phyloP scores from a whole-genome alignment of 1,284 basidiomycete species.

The Gymnopus androsaceus region DNA sequence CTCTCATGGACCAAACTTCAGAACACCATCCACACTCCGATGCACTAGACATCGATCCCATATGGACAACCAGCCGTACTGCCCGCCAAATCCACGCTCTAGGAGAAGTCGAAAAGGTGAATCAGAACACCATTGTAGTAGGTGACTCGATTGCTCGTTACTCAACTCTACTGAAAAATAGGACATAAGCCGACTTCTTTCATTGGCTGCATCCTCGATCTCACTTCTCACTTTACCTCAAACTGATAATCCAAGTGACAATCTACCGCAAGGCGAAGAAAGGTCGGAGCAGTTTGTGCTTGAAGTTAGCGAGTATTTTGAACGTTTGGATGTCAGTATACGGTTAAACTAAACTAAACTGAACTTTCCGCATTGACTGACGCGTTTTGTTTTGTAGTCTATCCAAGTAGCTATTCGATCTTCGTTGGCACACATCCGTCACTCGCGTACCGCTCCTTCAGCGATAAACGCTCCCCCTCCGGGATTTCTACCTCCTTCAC shows the following conservation, averaged over 20 bases:
- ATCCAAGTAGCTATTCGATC: conserved; percentile 76
- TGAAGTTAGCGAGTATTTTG: conserved; percentile 82
- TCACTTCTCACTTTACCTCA: conserved; percentile 77
- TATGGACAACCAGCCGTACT: conserved; percentile 79
- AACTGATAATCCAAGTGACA: conserved; percentile 65
- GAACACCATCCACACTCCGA: conserved; percentile 24
- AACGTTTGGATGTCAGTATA: conserved; percentile 69
- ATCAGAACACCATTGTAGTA: too few species aligned
- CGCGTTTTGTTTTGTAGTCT: conserved; percentile 41
- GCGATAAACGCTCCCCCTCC: conserved; percentile 75
- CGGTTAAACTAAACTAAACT: neutral
- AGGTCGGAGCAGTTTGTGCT: conserved; percentile 80
- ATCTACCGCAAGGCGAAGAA: conserved; percentile 75
- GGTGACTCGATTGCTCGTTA: neutral
- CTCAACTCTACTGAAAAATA: conserved; percentile 29
- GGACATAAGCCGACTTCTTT: conserved; percentile 75
- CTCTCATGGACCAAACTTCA: conserved; percentile 15
- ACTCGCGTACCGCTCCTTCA: conserved; percentile 80
- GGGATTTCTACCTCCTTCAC: conserved; percentile 70
- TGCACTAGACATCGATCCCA: conserved; percentile 58
- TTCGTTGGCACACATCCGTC: conserved; percentile 75
- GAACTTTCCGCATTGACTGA: conserved; percentile 5
- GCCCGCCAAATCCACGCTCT: conserved; percentile 79
- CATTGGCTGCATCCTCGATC: conserved; percentile 73
- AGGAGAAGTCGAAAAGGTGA: conserved; percentile 79